Base-by-base conservation (phyloP, 108 stramenopile species). In the Conticribra guillardii region DNA sequence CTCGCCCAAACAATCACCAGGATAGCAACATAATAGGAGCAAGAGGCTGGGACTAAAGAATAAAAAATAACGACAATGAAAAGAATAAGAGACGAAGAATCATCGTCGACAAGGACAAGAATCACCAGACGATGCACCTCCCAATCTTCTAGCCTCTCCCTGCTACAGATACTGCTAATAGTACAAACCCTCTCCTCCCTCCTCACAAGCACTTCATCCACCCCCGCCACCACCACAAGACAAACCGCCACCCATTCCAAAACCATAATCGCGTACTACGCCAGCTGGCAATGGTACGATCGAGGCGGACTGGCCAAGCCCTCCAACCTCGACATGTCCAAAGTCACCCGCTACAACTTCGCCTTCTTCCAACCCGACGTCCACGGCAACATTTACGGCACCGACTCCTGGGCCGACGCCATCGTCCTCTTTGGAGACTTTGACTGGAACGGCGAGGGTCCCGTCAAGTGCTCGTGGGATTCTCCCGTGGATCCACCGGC, bases 251-350 rank as follows among this genome's bases (percentile, higher is more conserved):
- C 57, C 45, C 54, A 68, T 30, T 28, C 24, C 26, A 68, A 73
- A 48, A 73, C 77, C 0, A 67, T 79, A 17, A 79, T 79, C 15
- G 77, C 67, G 31, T 79, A 79, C 50, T 79, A 79, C 60, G 71
- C 71, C 45, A 62, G 60, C 29, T 76, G 79, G 79, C 80, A 81
- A 53, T 71, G 55, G 37, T 82, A 82, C 69, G 81, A 82, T 21
- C 61, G 81, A 27, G 30, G 53, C 30, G 8, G 27, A 2, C 50
- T 60, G 33, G 76, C 81, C 58, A 67, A 66, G 22, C 81, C 81
- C 19, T 19, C 64, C 46, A 82, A 78, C 49, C 46, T 78, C 14
- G 71, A 77, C 51, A 32, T 55, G 31, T 49, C 64, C 24, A 82
- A 82, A 23, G 71, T 78, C 1, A 70, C 73, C 0, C 55, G 81